Percentiles rank a stretch among this genome's conserved stretches.
These are phyloP conservation scores for Murraya koenigii DNA, from an alignment of 345 rosid species.

Conservation along the genomic window DNA sequence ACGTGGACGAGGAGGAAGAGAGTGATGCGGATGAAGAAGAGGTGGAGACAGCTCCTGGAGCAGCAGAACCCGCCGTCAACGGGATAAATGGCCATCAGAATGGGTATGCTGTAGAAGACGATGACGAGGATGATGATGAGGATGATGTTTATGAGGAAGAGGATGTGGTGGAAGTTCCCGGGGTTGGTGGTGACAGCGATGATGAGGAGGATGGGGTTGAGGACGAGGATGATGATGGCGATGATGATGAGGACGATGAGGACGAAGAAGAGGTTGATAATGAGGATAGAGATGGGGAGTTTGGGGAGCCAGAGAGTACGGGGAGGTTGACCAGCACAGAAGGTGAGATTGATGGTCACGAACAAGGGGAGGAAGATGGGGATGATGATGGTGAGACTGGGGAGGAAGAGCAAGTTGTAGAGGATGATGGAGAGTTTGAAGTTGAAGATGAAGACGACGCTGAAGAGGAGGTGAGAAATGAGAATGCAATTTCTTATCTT, in stretches of 20 bases:
- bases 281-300: slow-evolving; percentile 41
- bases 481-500: not conserved
- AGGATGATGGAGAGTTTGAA: slow-evolving; percentile 42
- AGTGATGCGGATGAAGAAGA: slow-evolving; percentile 72
- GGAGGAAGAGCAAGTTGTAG: slow-evolving; percentile 49
- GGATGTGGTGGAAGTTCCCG: slow-evolving; percentile 51
- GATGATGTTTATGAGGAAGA: slow-evolving; percentile 52
- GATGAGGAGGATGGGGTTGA: slow-evolving; percentile 39
- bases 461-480: slow-evolving; percentile 65
- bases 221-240: slow-evolving; percentile 41
- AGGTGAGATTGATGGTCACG: slow-evolving; percentile 82
- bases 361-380: slow-evolving; percentile 65
- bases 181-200: slow-evolving; percentile 41
- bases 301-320: slow-evolving; percentile 38
- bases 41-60: slow-evolving; percentile 33
- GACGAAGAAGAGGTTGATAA: slow-evolving; percentile 63
- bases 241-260: slow-evolving; percentile 52
- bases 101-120: slow-evolving; percentile 41
- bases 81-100: slow-evolving; percentile 32
- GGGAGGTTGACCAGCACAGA: slow-evolving; percentile 44
- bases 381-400: slow-evolving; percentile 68
- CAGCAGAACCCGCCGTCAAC: slow-evolving; percentile 5
- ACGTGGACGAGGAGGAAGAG: slow-evolving; percentile 66
- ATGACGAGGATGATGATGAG: slow-evolving; percentile 39
- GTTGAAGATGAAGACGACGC: slow-evolving; percentile 49